Evolutionary conservation across 2,329 filamentous ascomycete species (phyloP).

Genomic region (Apiospora kogelbergensis): DNA sequence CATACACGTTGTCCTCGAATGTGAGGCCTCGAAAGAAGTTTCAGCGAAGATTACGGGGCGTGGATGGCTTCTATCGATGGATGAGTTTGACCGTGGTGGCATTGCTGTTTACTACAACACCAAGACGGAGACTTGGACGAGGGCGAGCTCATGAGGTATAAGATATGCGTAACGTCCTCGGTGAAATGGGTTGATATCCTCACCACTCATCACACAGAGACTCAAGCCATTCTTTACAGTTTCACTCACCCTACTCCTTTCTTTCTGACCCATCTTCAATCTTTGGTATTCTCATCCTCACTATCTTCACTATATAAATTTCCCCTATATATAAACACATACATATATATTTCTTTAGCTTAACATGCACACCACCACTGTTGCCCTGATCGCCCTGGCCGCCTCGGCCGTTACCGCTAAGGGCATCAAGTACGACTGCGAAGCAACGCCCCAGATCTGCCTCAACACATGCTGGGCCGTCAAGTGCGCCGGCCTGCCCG

Average conservation of each 20-base stretch:
- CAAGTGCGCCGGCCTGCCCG: constrained; percentile 3
- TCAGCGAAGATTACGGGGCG: too few species aligned
- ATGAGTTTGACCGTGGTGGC: background rate
- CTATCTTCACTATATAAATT: too few species aligned
- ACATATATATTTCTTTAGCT: background rate
- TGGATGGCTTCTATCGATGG: background rate
- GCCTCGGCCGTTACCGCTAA: background rate
- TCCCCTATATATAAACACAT: background rate
- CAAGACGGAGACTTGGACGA: background rate
- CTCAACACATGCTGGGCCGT: constrained; percentile 12
- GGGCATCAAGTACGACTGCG: constrained; percentile 6
- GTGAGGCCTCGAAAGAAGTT: background rate
- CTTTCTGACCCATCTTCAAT: background rate
- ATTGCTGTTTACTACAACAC: background rate
- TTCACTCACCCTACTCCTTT: background rate
- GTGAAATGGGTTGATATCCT: background rate
- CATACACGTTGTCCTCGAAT: background rate
- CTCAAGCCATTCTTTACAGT: background rate
- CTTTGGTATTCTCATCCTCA: too few species aligned
- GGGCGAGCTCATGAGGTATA: background rate
- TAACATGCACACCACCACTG: background rate
- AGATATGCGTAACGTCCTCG: background rate
- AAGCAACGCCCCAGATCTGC: constrained; percentile 9
- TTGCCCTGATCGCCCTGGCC: background rate
- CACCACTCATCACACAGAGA: background rate